phyloP scores from a whole-genome alignment of 2,329 filamentous ascomycete species.

The Arthrocladium fulminans region DNA sequence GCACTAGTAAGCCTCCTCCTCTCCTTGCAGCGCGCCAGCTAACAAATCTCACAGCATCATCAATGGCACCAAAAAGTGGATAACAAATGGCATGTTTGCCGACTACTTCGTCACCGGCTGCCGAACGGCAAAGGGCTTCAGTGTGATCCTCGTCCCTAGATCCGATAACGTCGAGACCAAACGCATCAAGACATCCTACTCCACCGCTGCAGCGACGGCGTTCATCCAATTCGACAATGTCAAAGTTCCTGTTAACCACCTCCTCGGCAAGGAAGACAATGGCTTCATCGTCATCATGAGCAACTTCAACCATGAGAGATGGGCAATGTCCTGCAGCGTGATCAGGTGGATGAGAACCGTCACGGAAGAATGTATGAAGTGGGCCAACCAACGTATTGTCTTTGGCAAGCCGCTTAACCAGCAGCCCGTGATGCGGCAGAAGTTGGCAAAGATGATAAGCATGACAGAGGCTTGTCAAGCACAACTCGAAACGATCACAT shows the following conservation, averaged over 20 bases:
- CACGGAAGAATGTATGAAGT: constrained; percentile 58
- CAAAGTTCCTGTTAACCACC: constrained; percentile 58
- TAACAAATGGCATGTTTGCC: constrained; percentile 64
- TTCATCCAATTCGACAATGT: constrained; percentile 71
- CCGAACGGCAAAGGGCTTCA: constrained; percentile 58
- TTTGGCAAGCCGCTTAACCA: constrained; percentile 63
- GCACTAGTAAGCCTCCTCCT: constrained; percentile 40
- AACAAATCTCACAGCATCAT: constrained; percentile 35
- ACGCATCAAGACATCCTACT: constrained; percentile 57
- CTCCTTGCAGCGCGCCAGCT: not conserved
- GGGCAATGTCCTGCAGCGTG: constrained; percentile 57
- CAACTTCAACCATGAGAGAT: constrained; percentile 72
- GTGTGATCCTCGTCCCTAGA: constrained; percentile 60
- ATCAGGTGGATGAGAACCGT: constrained; percentile 54
- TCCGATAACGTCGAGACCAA: constrained; percentile 60
- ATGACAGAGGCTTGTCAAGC: constrained; percentile 61
- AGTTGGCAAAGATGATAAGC: constrained; percentile 60
- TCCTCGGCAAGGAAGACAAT: constrained; percentile 59
- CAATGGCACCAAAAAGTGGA: constrained; percentile 73
- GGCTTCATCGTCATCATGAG: constrained; percentile 70
- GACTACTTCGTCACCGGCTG: constrained; percentile 64
- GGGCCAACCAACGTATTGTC: constrained; percentile 70
- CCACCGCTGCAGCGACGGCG: constrained; percentile 58
- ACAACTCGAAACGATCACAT: constrained; percentile 44
- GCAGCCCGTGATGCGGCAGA: constrained; percentile 63